Base-by-base conservation (phyloP, 2,329 filamentous ascomycete genomes). In the Monosporascus ibericus region DNA sequence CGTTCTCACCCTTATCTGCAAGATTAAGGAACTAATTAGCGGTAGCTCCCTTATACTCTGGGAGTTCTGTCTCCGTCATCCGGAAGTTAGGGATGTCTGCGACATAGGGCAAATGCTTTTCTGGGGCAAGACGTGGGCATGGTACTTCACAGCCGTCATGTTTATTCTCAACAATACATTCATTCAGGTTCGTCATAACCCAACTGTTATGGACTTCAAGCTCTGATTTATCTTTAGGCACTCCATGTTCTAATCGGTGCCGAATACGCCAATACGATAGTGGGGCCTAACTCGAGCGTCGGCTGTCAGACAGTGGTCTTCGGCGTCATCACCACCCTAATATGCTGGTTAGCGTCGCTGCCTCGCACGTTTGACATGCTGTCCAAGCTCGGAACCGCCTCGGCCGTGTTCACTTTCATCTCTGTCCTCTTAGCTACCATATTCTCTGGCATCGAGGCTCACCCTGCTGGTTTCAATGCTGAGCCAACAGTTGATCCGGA, bases 91-190 rank as follows among this genome's bases (percentile, higher is more conserved):
- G 61, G 92, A 96, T 73, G 89, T 96, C 15, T 96, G 91, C 67
- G 92, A 96, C 67, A 88, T 96, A 65, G 92, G 91, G n/a, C 90
- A 96, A 70, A 92, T 92, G 80, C 81, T 96, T 22, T 96, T 95
- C 72, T 95, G 87, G 85, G 86, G 87, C 58, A 85, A 89, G 68
- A 83, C 80, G 54, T 89, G 86, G 81, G 82, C 80, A 3, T 85
- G 82, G 82, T 85, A 78, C 68, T 75, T 73, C 30, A 85, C 82
- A 0, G 91, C 90, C 1, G 73, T 90, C 67, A 95, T 95, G 88
- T 96, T 96, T 70, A 73, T 96, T 46, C 70, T 96, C 57, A 96
- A 96, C 79, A 96, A 96, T 68, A 95, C 90, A 17, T 94, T 94
- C 68, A 94, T 95, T 60, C 86, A 90, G 71, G 85, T 79, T 63